These are phyloP conservation scores for Ogataea thermomethanolica DNA, from an alignment of 805 yeast genomes.

Conservation along the genomic window DNA sequence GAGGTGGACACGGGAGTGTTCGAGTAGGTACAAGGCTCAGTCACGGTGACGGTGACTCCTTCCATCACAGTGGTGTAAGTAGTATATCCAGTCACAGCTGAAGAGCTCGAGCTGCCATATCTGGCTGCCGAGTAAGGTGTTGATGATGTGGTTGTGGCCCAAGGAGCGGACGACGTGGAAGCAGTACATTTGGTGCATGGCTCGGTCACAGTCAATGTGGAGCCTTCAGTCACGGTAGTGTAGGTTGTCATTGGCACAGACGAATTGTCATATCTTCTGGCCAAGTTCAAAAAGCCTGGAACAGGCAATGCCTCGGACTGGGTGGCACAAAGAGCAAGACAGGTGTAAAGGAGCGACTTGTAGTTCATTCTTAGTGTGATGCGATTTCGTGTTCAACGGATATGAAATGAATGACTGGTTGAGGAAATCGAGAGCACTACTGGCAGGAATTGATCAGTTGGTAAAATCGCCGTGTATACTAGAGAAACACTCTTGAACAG, in stretches of 20 bases:
- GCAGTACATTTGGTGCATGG: constrained; percentile 6
- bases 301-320: constrained; percentile 20
- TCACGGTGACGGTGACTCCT: constrained; percentile 22
- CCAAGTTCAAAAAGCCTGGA: constrained; percentile 20
- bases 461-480: background rate
- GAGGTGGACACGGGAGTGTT: constrained; percentile 3
- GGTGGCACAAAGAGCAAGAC: constrained; percentile 14
- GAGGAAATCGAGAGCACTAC: constrained; percentile 12
- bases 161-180: background rate
- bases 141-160: constrained; percentile 2
- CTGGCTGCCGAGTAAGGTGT: too few relatives aligned
- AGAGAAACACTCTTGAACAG: constrained; percentile 1
- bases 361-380: constrained; percentile 18
- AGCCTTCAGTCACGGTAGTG: constrained; percentile 19
- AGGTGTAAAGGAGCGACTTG: constrained; percentile 10
- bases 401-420: constrained; percentile 28
- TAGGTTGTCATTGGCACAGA: constrained; percentile 18
- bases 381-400: constrained; percentile 20
- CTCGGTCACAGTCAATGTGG: constrained; percentile 19
- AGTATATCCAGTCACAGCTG: constrained; percentile 14
- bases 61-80: constrained; percentile 18
- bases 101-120: background rate
- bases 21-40: constrained; percentile 17
- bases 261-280: constrained; percentile 28
- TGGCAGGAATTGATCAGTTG: background rate